Evolutionary conservation across 2,329 filamentous ascomycete genomes (phyloP), one percentile per base, ranked within the genome.

Genomic region (Ophiognomonia clavigignenti-juglandacearum): DNA sequence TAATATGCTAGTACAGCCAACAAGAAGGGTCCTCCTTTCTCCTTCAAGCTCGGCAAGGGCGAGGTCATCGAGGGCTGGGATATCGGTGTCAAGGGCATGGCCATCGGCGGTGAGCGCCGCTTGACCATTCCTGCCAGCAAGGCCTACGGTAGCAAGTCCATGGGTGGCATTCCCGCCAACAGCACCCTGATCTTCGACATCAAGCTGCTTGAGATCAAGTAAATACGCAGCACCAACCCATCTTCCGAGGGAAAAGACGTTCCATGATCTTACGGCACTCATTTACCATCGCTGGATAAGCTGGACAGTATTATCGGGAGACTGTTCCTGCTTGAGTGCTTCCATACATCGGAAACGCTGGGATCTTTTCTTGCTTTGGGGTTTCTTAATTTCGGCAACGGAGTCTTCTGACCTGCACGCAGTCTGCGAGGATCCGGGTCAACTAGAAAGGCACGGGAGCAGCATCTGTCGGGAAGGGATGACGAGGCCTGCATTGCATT

Each of bases 21-120:
- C 80, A 98, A 97, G 80, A 96, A 95, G 76, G 93, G 93, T 61
- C 91, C 95, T 75, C 92, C 95, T 49, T 98, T 98, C 75, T 80
- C 79, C 57, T 97, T 97, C 82, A 95, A 92, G 77, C 83, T 95
- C 52, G 95, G 93, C 58, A 82, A 84, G 64, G 91, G 91, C 53
- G 88, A 97, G 69, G 95, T 98, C 61, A 98, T 98, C 76, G 93
- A 95, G 80, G 93, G 93, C 58, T 97, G 93, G 95, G 95, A 98
- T 67, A 81, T 97, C 56, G 93, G 93, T 71, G 75, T 98, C 58
- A 77, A 80, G 57, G 95, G 95, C 70, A 96, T 98, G 89, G 76
- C 84, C 58, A 85, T 91, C 57, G 93, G 93, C 62, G 90, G 89
- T 61, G 95, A 98, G 78, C 88, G 93, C 61, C 85, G 93, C 58